Percentiles rank a stretch among this genome's conserved stretches.
These are phyloP conservation scores for Primulina huaijiensis DNA, from an alignment of 257 asterid genomes.

Conservation along the genomic window DNA sequence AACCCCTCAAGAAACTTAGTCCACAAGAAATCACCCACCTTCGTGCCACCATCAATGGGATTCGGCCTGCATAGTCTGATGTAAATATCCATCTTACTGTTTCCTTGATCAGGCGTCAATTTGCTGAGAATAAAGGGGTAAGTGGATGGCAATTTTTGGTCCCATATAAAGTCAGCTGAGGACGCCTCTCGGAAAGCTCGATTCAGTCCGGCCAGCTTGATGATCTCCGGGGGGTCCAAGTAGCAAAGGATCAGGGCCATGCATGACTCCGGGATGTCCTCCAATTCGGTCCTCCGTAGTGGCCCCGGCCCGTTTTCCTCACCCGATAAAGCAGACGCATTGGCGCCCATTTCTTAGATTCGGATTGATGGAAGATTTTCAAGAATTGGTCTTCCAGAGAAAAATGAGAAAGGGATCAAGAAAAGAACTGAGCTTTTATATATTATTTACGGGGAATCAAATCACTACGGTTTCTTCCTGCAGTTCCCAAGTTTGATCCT, in stretches of 20 bases:
- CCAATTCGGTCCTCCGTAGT: conserved; percentile 39
- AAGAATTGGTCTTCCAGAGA: conserved; percentile 10
- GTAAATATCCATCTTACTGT: conserved; percentile 57
- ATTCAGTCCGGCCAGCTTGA: conserved; percentile 60
- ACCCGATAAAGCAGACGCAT: conserved; percentile 38
- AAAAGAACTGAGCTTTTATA: background rate
- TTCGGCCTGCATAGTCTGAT: conserved; percentile 48
- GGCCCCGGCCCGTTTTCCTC: conserved; percentile 29
- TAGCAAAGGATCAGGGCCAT: conserved; percentile 59
- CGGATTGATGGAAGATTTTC: conserved; percentile 19
- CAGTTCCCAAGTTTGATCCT: background rate
- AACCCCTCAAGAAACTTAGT: background rate
- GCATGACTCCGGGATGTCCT: conserved; percentile 81
- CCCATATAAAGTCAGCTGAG: conserved; percentile 84
- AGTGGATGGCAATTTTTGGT: conserved; percentile 61
- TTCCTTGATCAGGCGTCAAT: conserved; percentile 32
- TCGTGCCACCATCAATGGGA: conserved; percentile 59
- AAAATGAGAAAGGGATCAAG: conserved; percentile 7
- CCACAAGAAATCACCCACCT: conserved; percentile 37
- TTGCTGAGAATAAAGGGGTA: conserved; percentile 43
- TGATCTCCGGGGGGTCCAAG: conserved; percentile 81
- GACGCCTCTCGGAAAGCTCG: conserved; percentile 70
- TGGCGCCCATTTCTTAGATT: conserved; percentile 55
- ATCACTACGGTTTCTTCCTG: background rate
- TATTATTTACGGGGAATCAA: background rate